phyloP scores from a whole-genome alignment of 805 yeast species.

The Wickerhamomyces mucosus region DNA sequence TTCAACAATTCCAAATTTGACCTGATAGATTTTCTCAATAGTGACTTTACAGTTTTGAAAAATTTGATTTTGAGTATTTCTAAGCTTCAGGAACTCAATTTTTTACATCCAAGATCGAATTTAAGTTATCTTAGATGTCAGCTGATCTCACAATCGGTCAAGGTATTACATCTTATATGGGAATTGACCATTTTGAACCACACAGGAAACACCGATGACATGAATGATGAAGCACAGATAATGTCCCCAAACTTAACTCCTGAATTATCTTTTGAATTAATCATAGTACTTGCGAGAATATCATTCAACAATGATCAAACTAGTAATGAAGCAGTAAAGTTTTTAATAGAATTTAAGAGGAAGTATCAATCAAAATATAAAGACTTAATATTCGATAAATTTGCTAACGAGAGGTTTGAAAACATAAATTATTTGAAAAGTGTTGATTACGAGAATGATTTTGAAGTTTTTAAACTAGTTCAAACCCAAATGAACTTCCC shows the following conservation, averaged over 20 bases:
- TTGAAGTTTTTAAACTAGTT: constrained; percentile 18
- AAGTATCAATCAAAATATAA: constrained; percentile 17
- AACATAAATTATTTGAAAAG: too few relatives aligned
- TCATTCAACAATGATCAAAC: constrained; percentile 40
- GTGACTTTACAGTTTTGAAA: neutral
- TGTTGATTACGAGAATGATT: too few relatives aligned
- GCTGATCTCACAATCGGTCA: constrained; percentile 12
- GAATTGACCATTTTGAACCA: constrained; percentile 10
- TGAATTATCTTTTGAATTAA: constrained; percentile 32
- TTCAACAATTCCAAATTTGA: constrained; percentile 5
- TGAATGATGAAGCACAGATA: constrained; percentile 5
- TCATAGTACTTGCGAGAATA: constrained; percentile 42
- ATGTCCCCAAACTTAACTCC: constrained; percentile 17
- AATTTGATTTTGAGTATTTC: neutral
- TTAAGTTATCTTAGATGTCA: constrained; percentile 15
- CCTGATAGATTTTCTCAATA: neutral
- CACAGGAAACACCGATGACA: too few relatives aligned
- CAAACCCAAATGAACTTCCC: constrained; percentile 34
- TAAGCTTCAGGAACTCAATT: constrained; percentile 14
- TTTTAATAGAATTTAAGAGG: constrained; percentile 30
- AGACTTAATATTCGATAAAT: constrained; percentile 29
- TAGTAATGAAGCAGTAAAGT: constrained; percentile 25
- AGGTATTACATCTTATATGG: constrained; percentile 17
- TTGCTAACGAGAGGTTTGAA: too few relatives aligned
- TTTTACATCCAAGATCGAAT: constrained; percentile 15